These are phyloP conservation scores for Rhizophlyctis rosea DNA, from an alignment of 192 early-diverging fungal species.

Conservation along the genomic window DNA sequence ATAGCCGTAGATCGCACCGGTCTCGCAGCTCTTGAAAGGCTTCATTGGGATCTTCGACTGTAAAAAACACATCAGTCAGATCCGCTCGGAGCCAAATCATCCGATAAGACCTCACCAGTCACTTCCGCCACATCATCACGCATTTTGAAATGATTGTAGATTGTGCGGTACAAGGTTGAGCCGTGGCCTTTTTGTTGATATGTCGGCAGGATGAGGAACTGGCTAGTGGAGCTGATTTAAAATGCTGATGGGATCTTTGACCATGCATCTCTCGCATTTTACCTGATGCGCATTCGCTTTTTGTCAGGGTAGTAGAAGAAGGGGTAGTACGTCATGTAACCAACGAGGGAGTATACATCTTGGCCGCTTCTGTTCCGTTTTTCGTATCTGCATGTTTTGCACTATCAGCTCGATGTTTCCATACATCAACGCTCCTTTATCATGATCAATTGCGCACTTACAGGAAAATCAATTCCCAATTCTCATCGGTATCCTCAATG, in stretches of 20 bases:
- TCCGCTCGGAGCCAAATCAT: no score
- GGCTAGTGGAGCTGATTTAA: conserved; percentile 47
- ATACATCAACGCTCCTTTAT: no score
- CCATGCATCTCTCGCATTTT: conserved; percentile 1
- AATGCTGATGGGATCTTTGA: not conserved
- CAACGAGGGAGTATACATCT: conserved; percentile 68
- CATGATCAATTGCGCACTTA: conserved; percentile 2
- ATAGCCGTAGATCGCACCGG: conserved; percentile 68
- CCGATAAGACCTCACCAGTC: conserved; percentile 46
- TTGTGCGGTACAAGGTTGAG: conserved; percentile 57
- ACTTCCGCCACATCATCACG: conserved; percentile 54
- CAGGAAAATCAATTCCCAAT: conserved; percentile 65
- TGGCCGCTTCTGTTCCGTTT: conserved; percentile 38
- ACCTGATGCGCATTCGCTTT: conserved; percentile 82
- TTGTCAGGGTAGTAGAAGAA: conserved; percentile 82
- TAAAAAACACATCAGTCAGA: conserved; percentile 3
- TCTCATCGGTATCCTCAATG: conserved; percentile 77
- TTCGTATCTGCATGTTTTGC: conserved; percentile 47
- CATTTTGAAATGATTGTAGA: conserved; percentile 52
- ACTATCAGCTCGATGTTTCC: no score
- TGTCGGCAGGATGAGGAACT: conserved; percentile 91
- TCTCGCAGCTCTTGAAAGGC: conserved; percentile 84
- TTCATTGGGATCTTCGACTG: conserved; percentile 93
- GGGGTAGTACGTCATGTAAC: conserved; percentile 80
- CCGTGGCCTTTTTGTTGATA: conserved; percentile 84